These are phyloP conservation scores for Penicillium riverlandense DNA, from an alignment of 495 filamentous ascomycete genomes.

Conservation along the genomic window DNA sequence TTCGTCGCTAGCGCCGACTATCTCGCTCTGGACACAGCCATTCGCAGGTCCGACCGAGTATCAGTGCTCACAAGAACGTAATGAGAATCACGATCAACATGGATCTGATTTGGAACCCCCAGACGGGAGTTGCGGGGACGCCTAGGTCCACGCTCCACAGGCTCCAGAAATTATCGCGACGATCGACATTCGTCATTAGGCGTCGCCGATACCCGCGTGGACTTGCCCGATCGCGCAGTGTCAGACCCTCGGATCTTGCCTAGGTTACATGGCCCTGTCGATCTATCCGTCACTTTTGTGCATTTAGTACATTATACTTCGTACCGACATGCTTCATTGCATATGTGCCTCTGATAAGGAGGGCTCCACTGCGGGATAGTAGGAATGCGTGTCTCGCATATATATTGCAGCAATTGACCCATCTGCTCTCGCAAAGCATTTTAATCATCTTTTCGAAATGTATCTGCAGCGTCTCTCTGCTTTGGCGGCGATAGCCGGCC, in stretches of 20 bases:
- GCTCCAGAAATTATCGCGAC: background rate
- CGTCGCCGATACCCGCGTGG: constrained; percentile 1
- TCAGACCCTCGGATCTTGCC: background rate
- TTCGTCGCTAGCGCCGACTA: no score
- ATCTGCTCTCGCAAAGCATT: background rate
- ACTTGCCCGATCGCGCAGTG: constrained; percentile 7
- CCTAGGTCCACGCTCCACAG: background rate
- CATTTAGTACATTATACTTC: background rate
- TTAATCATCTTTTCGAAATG: constrained; percentile 1
- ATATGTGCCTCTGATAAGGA: no score
- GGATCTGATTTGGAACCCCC: background rate
- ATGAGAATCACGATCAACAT: constrained; percentile 3
- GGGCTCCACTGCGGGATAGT: no score
- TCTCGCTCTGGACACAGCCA: no score
- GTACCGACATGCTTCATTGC: background rate
- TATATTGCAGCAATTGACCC: background rate
- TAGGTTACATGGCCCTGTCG: constrained; percentile 9
- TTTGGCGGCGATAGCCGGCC: constrained; percentile 12
- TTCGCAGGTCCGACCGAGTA: no score
- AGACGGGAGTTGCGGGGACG: background rate
- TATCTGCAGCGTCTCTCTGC: constrained; percentile 10
- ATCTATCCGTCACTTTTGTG: constrained; percentile 1
- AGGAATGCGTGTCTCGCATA: background rate
- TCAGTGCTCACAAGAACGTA: constrained; percentile 1
- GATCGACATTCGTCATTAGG: background rate